Percentiles rank a stretch among this genome's conserved stretches.
These are phyloP conservation scores for Hymenoscyphus linearis DNA, from an alignment of 2,329 filamentous ascomycete genomes.

Conservation along the genomic window DNA sequence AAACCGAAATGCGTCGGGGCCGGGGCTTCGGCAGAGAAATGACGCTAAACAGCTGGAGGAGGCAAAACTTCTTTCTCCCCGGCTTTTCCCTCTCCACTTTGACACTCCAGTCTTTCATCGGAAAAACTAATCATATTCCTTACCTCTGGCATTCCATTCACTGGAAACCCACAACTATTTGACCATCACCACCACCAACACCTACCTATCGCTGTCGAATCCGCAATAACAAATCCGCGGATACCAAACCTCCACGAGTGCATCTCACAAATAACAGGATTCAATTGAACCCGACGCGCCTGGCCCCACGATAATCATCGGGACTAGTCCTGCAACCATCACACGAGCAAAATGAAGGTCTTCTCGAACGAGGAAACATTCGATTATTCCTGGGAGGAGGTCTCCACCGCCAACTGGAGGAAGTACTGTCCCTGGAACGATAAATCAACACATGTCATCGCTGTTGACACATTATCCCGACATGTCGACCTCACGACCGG, in stretches of 20 bases:
- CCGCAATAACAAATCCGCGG: neutral
- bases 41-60: neutral
- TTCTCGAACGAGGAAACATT: slow-evolving; percentile 88
- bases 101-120: neutral
- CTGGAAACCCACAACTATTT: neutral
- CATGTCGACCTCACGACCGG: slow-evolving; percentile 57
- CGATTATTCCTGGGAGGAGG: slow-evolving; percentile 98
- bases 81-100: neutral
- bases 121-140: neutral
- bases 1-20: neutral
- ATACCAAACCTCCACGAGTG: neutral
- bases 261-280: neutral
- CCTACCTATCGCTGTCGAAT: no score
- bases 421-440: slow-evolving; percentile 99
- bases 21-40: neutral
- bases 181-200: slow-evolving; percentile 1
- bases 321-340: slow-evolving; percentile 20
- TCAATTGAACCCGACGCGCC: neutral
- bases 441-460: slow-evolving; percentile 93
- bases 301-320: neutral
- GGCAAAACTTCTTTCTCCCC: slow-evolving; percentile 1
- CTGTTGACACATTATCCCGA: slow-evolving; percentile 86
- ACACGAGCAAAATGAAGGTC: slow-evolving; percentile 71
- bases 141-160: neutral
- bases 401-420: slow-evolving; percentile 94